Base-by-base conservation (phyloP, 257 asterid species). In the Solanum commersonii region DNA sequence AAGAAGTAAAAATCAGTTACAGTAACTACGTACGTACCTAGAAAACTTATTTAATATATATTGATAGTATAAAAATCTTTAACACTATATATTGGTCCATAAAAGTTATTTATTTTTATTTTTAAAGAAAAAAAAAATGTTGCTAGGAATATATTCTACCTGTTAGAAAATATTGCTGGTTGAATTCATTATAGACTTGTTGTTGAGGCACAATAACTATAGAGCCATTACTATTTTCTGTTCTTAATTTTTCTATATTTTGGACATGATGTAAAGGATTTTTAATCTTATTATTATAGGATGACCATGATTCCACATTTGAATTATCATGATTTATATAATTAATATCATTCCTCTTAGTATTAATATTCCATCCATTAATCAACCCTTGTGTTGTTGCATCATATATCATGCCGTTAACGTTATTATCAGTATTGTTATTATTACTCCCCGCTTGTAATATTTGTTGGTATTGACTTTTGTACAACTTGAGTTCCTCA, bases 401-500 rank as follows among this genome's bases (percentile, higher is more conserved):
- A 86, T 91, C 91, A 83, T 91, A 90, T 84, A 87, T 84, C 56
- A 89, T 63, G 5, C 63, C 79, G 11, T 68, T 18, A 52, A 18
- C 63, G 10, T 52, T 84, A 34, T 35, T 84, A 27, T 34, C 15
- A 38, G 5, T 35, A 74, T 22, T n/a, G 7, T 71, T 77, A n/a
- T 67, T 86, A 46, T 71, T 25, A 72, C 86, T 87, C 44, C 89
- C 94, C 79, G 87, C 94, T 27, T 33, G 44, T 12, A 34, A 9
- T 0, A 63, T 34, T 84, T 89, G 92, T 37, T 93, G 93, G 52
- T 87, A 91, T 22, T 92, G 95, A 33, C 35, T 90, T 56, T 92
- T 97, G 90, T 90, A 94, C 87, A 90, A 40, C 81, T 95, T 93
- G 29, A 92, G 83, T 84, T 97, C 98, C 84, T 96, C 96, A 37